Percentiles rank a stretch among this genome's conserved stretches.
Evolutionary conservation across 805 yeast species (phyloP).

Genomic region (Yamadazyma phyllophila): DNA sequence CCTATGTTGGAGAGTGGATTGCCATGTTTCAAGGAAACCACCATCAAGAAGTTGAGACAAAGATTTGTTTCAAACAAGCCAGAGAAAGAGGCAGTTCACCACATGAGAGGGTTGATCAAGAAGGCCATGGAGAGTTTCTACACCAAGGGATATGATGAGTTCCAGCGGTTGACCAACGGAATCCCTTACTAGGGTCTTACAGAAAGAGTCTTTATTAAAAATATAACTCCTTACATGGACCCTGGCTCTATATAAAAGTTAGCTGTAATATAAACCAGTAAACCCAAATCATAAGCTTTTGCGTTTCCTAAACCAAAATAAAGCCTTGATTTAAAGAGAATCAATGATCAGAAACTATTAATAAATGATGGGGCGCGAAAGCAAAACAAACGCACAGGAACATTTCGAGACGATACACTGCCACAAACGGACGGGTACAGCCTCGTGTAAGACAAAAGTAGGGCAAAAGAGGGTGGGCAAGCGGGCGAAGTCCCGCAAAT

Average conservation of each 20-base stretch:
- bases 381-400: background rate
- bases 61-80: conserved; percentile 80
- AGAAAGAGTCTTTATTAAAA: background rate
- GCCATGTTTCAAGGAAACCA: conserved; percentile 91
- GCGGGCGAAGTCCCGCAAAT: background rate
- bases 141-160: conserved; percentile 95
- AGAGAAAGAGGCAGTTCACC: conserved; percentile 81
- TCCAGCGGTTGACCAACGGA: conserved; percentile 94
- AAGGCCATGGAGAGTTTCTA: conserved; percentile 84
- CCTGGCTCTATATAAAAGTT: too few relatives aligned
- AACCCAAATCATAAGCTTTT: too few relatives aligned
- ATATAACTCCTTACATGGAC: too few relatives aligned
- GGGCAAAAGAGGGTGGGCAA: too few relatives aligned
- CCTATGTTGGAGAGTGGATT: conserved; percentile 96
- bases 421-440: background rate
- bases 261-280: too few relatives aligned
- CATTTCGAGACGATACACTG: conserved; percentile 1
- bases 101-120: conserved; percentile 70
- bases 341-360: background rate
- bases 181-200: conserved; percentile 68
- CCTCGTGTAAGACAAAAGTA: background rate
- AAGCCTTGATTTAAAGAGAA: background rate
- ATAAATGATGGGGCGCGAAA: background rate
- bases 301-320: too few relatives aligned
- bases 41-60: conserved; percentile 71